Percentiles rank a stretch among this genome's conserved stretches.
These are phyloP conservation scores for Pyrus pyrifolia DNA, from an alignment of 306 rosid genomes.

Conservation along the genomic window DNA sequence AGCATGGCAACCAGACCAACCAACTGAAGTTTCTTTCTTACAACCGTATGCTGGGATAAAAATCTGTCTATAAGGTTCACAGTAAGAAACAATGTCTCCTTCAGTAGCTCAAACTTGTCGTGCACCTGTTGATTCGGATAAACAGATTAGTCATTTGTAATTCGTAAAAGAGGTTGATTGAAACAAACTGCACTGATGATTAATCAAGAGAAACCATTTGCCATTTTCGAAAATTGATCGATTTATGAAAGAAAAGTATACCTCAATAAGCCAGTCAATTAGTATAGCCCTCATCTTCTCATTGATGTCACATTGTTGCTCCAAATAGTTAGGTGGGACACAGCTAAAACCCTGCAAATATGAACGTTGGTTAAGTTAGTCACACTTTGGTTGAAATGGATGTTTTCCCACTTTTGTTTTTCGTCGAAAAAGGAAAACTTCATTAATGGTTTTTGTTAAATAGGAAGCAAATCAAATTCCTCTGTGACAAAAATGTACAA, in stretches of 20 bases:
- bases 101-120: slow-evolving; percentile 88
- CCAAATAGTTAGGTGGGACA: slow-evolving; percentile 63
- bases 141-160: background rate
- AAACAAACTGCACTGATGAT: background rate
- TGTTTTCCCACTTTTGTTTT: background rate
- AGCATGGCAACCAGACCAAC: slow-evolving; percentile 98
- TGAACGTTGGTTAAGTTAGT: slow-evolving; percentile 8
- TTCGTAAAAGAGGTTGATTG: background rate
- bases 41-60: slow-evolving; percentile 48
- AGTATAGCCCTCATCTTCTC: slow-evolving; percentile 96
- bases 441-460: background rate
- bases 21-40: slow-evolving; percentile 91
- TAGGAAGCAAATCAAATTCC: background rate
- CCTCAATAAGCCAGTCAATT: slow-evolving; percentile 98
- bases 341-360: slow-evolving; percentile 53
- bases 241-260: slow-evolving; percentile 17
- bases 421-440: background rate
- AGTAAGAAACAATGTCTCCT: slow-evolving; percentile 83
- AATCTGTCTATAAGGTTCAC: slow-evolving; percentile 81
- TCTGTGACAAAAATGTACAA: background rate
- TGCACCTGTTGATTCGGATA: slow-evolving; percentile 60
- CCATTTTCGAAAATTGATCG: slow-evolving; percentile 18
- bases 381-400: background rate
- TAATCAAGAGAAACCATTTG: slow-evolving; percentile 11
- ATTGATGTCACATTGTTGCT: slow-evolving; percentile 72